phyloP scores from a whole-genome alignment of 768 basidiomycete genomes.

The Rhizopogon rudus region DNA sequence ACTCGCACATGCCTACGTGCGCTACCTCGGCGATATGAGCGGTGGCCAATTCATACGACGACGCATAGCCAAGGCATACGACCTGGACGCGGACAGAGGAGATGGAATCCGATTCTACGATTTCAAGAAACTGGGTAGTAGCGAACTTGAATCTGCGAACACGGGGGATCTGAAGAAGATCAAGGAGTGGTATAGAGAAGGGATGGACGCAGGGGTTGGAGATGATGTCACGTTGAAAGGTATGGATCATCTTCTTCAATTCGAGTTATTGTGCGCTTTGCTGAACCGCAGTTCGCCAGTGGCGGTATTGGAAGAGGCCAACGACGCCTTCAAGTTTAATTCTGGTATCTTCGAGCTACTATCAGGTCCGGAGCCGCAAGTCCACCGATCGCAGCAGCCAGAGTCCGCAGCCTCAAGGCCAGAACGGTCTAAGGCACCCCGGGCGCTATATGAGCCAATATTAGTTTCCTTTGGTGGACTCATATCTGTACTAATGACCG shows the following conservation, averaged over 20 bases:
- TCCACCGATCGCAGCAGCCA: background rate
- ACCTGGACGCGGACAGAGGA: slow-evolving; percentile 45
- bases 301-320: slow-evolving; percentile 44
- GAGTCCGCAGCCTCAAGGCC: background rate
- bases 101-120: slow-evolving; percentile 64
- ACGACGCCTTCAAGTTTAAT: slow-evolving; percentile 44
- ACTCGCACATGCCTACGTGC: slow-evolving; percentile 77
- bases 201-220: slow-evolving; percentile 33
- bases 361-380: background rate
- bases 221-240: slow-evolving; percentile 28
- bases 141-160: slow-evolving; percentile 31
- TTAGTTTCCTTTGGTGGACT: background rate
- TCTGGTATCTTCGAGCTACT: slow-evolving; percentile 40
- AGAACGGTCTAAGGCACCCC: background rate
- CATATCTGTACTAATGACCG: background rate
- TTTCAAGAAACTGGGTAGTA: slow-evolving; percentile 52
- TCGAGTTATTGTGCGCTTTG: background rate
- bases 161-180: slow-evolving; percentile 65
- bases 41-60: slow-evolving; percentile 71
- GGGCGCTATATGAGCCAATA: background rate
- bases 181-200: slow-evolving; percentile 52
- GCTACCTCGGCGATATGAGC: slow-evolving; percentile 77
- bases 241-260: background rate
- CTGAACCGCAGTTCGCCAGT: slow-evolving; percentile 22
- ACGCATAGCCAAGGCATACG: slow-evolving; percentile 62